These are phyloP conservation scores for Arctium lappa DNA, from an alignment of 129 eudicot genomes.

Conservation along the genomic window DNA sequence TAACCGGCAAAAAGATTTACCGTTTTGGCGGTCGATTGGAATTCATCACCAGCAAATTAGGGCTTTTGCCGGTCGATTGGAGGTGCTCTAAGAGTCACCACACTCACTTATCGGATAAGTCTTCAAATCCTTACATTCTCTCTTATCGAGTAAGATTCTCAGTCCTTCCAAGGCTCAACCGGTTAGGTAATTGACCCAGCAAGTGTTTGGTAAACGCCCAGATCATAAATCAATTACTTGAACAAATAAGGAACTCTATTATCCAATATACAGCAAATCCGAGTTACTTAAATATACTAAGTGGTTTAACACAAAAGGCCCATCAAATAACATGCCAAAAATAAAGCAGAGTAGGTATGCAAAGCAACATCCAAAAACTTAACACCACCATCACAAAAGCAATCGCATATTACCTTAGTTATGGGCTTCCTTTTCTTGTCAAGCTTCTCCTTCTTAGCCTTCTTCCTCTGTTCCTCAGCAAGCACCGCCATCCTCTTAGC, in stretches of 20 bases:
- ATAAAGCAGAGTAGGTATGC: neutral
- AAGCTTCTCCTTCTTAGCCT: conserved; percentile 69
- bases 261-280: neutral
- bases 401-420: conserved; percentile 40
- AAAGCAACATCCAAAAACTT: neutral
- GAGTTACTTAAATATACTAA: neutral
- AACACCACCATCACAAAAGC: neutral
- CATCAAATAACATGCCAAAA: neutral
- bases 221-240: no score
- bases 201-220: no score
- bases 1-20: no score
- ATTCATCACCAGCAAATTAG: no score
- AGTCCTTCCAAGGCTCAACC: no score
- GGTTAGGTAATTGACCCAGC: no score
- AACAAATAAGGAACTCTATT: neutral
- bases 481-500: conserved; percentile 72
- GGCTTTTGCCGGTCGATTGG: no score
- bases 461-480: conserved; percentile 74
- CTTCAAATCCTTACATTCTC: no score
- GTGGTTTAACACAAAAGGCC: neutral
- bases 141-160: no score
- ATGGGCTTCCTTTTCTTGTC: conserved; percentile 57
- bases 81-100: no score
- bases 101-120: no score
- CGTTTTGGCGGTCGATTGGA: no score